Percentiles rank a stretch among this genome's conserved stretches.
These are phyloP conservation scores for Candida easanensis DNA, from an alignment of 805 yeast species.

Conservation along the genomic window DNA sequence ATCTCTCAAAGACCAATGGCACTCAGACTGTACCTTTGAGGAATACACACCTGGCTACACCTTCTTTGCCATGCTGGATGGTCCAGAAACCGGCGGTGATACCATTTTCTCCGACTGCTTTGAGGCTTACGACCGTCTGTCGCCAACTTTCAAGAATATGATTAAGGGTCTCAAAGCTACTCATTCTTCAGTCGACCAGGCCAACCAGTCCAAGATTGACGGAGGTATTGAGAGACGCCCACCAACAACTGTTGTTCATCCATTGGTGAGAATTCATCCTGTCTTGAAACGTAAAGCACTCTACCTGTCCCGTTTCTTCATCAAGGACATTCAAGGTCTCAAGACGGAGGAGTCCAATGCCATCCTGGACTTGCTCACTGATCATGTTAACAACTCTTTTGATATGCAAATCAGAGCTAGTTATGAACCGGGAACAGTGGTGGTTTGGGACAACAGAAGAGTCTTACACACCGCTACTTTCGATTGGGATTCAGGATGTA, in stretches of 20 bases:
- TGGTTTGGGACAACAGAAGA: conserved; percentile 27
- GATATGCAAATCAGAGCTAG: conserved; percentile 24
- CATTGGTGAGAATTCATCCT: conserved; percentile 61
- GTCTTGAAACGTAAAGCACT: conserved; percentile 62
- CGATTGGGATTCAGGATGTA: conserved; percentile 38
- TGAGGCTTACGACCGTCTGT: conserved; percentile 51
- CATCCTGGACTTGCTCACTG: conserved; percentile 44
- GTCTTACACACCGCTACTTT: conserved; percentile 52
- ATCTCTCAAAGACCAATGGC: conserved; percentile 16
- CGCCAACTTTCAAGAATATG: conserved; percentile 45
- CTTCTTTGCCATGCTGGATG: conserved; percentile 49
- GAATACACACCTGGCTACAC: conserved; percentile 30
- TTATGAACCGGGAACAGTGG: conserved; percentile 24
- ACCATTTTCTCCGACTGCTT: conserved; percentile 53
- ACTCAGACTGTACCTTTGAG: conserved; percentile 15
- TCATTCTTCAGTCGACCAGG: conserved; percentile 40
- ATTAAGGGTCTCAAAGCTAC: conserved; percentile 44
- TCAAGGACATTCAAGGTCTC: conserved; percentile 50
- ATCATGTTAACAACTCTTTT: conserved; percentile 44
- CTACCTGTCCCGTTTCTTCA: conserved; percentile 48
- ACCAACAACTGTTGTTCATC: conserved; percentile 37
- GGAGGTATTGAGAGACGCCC: conserved; percentile 46
- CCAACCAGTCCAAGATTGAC: conserved; percentile 45
- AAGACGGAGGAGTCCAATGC: conserved; percentile 48
- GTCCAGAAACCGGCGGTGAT: conserved; percentile 52